Base-by-base conservation (phyloP, 1,139 yeast species). In the Candida tetrigidarum region DNA sequence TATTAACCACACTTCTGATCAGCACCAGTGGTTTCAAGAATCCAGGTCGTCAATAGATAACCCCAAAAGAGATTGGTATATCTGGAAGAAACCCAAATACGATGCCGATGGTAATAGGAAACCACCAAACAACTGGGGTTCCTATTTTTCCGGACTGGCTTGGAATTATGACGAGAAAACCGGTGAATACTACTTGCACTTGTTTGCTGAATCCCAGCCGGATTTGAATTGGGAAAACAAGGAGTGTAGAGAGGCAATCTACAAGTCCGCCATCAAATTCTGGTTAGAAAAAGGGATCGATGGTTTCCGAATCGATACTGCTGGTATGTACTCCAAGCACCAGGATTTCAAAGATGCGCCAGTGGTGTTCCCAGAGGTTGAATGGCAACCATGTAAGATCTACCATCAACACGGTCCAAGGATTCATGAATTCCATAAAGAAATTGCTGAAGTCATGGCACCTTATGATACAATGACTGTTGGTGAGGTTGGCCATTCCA, bases 11-110 rank as follows among this genome's bases (percentile, higher is more conserved):
- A 76, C 83, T 18, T 78, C 84, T 1, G 61, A 66, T 43, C 75
- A 78, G 53, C 85, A 80, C 54, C 67, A 59, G 27, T 80, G 84
- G 84, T 80, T 80, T 61, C 64, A 76, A 57, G 83, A 80, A 56
- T 74, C 82, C 3, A 62, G 79, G 45, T 65, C 76, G 9, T 73
- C 81, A 9, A 71, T 66, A 54, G 62, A 65, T 41, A 78, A 72
- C 57, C 75, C 82, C 14, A 80, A 80, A 62, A 67, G 84, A 55
- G 81, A 80, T 59, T 80, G 85, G 84, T 80, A 78, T 62, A 69
- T 78, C 52, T 80, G 84, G 84, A 71, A 67, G 49, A 72, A 74
- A 28, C 71, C 82, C 16, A 66, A 58, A 47, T 72, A 66, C 54
- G 81, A 74, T 49, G 65, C 56, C 14, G 52, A 70, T 2, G 83